These are phyloP conservation scores for Scedosporium aurantiacum DNA, from an alignment of 2,329 filamentous ascomycete species.

Conservation along the genomic window DNA sequence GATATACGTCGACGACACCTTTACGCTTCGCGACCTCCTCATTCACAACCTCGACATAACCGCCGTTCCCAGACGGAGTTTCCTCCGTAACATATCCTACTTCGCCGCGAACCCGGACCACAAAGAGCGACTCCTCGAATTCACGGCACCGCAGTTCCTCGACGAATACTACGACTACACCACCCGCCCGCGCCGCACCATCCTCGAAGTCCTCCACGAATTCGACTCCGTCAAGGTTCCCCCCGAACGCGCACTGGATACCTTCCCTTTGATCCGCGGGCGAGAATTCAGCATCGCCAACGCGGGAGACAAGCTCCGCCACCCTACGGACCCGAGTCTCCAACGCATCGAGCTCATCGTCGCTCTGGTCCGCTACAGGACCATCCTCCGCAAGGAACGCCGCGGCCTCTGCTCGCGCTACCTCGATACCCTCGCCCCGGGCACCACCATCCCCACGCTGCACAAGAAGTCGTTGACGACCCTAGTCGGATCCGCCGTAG, in stretches of 20 bases:
- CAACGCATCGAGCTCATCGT: slow-evolving; percentile 58
- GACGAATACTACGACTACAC: slow-evolving; percentile 97
- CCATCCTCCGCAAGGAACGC: slow-evolving; percentile 71
- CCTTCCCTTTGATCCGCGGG: slow-evolving; percentile 76
- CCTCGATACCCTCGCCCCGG: slow-evolving; percentile 51
- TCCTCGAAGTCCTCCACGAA: slow-evolving; percentile 84
- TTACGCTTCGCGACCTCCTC: slow-evolving; percentile 64
- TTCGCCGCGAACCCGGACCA: slow-evolving; percentile 65
- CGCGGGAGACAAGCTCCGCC: slow-evolving; percentile 1
- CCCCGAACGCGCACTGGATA: slow-evolving; percentile 55
- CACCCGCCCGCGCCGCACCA: slow-evolving; percentile 76
- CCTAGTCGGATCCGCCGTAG: slow-evolving; percentile 26
- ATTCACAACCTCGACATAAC: slow-evolving; percentile 81
- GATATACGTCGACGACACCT: slow-evolving; percentile 24
- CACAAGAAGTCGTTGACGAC: slow-evolving; percentile 36
- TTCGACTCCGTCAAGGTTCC: slow-evolving; percentile 79
- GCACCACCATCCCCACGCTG: slow-evolving; percentile 35
- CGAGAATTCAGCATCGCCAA: slow-evolving; percentile 72
- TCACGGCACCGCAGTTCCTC: slow-evolving; percentile 65
- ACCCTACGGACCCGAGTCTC: slow-evolving; percentile 19
- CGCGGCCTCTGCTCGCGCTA: slow-evolving; percentile 88
- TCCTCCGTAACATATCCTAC: slow-evolving; percentile 69
- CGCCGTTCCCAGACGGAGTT: slow-evolving; percentile 75
- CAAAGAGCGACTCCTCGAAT: slow-evolving; percentile 71
- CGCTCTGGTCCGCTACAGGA: slow-evolving; percentile 85